Evolutionary conservation across 805 yeast species (phyloP), one percentile per base, ranked within the genome.

Genomic region (Saccharomycopsis olivae): DNA sequence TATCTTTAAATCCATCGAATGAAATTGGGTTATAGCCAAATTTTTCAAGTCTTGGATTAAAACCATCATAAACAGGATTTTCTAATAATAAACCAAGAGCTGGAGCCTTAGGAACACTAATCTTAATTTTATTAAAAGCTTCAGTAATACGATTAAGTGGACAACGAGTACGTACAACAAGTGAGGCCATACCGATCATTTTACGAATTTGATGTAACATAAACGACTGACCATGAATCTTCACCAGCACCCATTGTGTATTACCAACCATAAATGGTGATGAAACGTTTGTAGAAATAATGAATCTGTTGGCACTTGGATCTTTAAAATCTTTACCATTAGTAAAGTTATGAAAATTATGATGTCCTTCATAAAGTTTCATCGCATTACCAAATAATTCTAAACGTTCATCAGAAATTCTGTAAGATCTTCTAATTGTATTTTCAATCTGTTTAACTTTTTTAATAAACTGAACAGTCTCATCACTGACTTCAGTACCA

Each of bases 131-230:
- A 4, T 76, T 75, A 56, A 85, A 92, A 3, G 95, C 83, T 52
- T 85, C 84, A 6, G 64, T 55, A 47, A 92, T 83, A 51, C 95
- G 74, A 19, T 71, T 70, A 24, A 73, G 54, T 3, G 96, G 95
- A 54, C 88, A 76, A 9, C 95, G 92, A 15, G 92, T 78, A 54
- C 98, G 72, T 17, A 89, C 77, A 14, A 83, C 75, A 42, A 89
- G 66, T 0, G 88, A 74, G 1, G 94, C 95, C 94, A 89, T 80
- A 17, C 96, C 89, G 44, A 92, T 85, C 97, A 92, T 92, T 57
- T 92, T 92, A 57, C 98, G 77, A 55, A 92, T 92, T 68, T 89
- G 98, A 62, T 89, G 97, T 48, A 92, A 69, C 97, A 92, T 92
- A 60, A 92, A 92, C 3, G 96, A 85, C 62, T 92, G 98, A 5